Base-by-base conservation (phyloP, 1,284 basidiomycete species). In the Ganoderma leucocontextum region DNA sequence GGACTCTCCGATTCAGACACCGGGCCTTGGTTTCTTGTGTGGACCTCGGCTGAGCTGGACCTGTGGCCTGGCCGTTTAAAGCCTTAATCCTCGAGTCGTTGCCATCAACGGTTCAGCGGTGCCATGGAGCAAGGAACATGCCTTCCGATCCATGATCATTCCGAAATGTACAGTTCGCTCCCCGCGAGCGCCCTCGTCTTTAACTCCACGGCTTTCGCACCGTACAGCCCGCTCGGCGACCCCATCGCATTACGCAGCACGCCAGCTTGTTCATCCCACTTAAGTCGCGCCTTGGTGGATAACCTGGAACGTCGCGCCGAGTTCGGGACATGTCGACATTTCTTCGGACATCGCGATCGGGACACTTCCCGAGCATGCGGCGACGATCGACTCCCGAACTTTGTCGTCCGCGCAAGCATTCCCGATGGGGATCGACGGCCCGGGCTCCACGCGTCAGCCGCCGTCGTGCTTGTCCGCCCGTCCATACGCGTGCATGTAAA, bases 81-180 rank as follows among this genome's bases (percentile, higher is more conserved):
- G 47, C 47, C 9, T 49, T 49, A 49, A 55, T 22, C 29, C 33
- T 22, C 15, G 33, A 17, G 17, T 9, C 52, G 52, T 55, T 55
- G 29, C 52, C 52, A 49, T 49, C 47, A 25, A 25, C 47, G 47
- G 47, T 49, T 49, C 47, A 25, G 13, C 47, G 47, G 47, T 49
- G 47, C 47, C 9, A 13, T 49, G 47, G 22, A 22, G 47, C 22
- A 25, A 55, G 52, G 52, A 33, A 33, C 13, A 35, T 13, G 29
- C 52, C 17, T 33, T 55, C 52, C 52, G 52, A 55, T 55, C 33
- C 52, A 55, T 55, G 29, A 55, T 19, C 52, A 55, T 55, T 55
- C 52, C 33, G 52, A 55, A 55, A 15, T 29, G 52, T 35, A 55
- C 52, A 33, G 25, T 35, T 55, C 52, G 29, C 52, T 33, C 29